Evolutionary conservation across 768 basidiomycete species (phyloP).

Genomic region (Phanerochaete sordida): DNA sequence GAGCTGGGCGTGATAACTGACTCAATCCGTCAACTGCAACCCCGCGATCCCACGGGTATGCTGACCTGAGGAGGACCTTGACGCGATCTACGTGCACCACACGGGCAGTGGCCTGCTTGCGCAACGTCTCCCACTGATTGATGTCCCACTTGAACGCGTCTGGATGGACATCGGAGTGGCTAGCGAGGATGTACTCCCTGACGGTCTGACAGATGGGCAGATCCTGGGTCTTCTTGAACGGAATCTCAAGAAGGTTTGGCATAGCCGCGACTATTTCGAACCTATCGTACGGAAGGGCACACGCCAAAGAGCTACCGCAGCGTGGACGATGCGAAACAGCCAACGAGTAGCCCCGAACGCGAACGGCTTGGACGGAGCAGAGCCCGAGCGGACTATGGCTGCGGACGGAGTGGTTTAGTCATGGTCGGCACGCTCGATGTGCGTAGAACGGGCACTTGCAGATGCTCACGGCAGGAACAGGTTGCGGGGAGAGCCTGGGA

Average conservation of each 20-base stretch:
- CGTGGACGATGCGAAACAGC: no score
- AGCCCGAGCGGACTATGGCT: no score
- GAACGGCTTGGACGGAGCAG: no score
- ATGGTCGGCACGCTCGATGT: no score
- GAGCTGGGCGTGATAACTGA: conserved; percentile 90
- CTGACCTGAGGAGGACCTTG: conserved; percentile 55
- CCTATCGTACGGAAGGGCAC: no score
- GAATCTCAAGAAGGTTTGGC: conserved; percentile 75
- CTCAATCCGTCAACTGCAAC: conserved; percentile 1
- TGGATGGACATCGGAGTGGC: conserved; percentile 70
- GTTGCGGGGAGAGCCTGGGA: no score
- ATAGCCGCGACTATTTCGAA: conserved; percentile 36
- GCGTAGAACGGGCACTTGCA: no score
- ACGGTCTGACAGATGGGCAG: conserved; percentile 52
- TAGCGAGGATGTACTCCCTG: conserved; percentile 59
- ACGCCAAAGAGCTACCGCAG: no score
- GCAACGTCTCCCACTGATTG: conserved; percentile 60
- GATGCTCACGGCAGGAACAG: no score
- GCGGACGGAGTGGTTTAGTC: no score
- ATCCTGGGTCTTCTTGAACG: conserved; percentile 67
- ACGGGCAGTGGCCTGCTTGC: conserved; percentile 52
- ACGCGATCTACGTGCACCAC: conserved; percentile 55
- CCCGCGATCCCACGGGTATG: conserved; percentile 14
- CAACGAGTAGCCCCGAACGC: no score
- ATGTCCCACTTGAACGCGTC: conserved; percentile 84